These are phyloP conservation scores for Candida sojae DNA, from an alignment of 1,139 yeast species.

Conservation along the genomic window DNA sequence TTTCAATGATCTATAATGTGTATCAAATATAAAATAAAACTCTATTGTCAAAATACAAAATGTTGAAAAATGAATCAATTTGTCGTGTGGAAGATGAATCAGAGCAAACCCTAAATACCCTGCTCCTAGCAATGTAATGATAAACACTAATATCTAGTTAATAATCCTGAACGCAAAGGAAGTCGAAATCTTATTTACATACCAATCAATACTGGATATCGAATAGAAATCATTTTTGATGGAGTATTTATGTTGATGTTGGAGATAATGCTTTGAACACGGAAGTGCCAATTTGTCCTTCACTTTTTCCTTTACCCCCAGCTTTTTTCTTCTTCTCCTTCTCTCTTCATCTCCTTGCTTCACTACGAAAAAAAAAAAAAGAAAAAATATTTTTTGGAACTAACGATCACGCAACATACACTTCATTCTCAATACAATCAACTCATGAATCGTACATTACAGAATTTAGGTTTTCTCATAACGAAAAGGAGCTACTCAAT, in stretches of 20 bases:
- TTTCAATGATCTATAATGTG: constrained; percentile 33
- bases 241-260: not conserved
- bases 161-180: too few species aligned
- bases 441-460: not conserved
- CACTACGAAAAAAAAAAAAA: not conserved
- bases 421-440: not conserved
- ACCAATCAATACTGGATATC: constrained; percentile 6
- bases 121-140: constrained; percentile 29
- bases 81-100: constrained; percentile 51
- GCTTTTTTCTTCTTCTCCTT: too few species aligned
- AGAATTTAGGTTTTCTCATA: not conserved
- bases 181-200: not conserved
- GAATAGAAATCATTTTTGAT: constrained; percentile 7
- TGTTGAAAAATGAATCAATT: constrained; percentile 50
- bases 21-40: constrained; percentile 57
- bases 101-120: constrained; percentile 56
- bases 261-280: not conserved
- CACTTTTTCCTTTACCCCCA: not conserved
- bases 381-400: not conserved
- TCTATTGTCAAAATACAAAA: constrained; percentile 53
- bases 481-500: constrained; percentile 6
- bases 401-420: too few species aligned
- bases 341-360: too few species aligned
- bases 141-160: constrained; percentile 22
- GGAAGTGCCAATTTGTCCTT: not conserved